Conservation (phyloP, 192 early-diverging fungal species). For the Phycomyces blakesleeanus region DNA sequence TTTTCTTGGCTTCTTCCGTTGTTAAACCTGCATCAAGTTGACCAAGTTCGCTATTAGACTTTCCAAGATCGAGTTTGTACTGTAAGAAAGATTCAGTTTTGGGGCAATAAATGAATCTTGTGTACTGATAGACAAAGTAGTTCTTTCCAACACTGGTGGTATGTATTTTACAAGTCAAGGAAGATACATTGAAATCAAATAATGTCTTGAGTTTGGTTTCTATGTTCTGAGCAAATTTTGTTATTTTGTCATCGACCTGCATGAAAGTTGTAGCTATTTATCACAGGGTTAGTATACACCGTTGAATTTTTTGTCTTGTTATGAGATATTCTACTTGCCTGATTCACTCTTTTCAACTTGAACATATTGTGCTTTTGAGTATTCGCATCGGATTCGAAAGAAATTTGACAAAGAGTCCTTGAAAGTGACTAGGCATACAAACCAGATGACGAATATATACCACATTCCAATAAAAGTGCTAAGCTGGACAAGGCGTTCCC, state of each 20-base stretch:
- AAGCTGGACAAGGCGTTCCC: slow-evolving; percentile 32
- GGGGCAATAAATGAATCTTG: slow-evolving; percentile 66
- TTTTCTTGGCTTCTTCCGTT: slow-evolving; percentile 43
- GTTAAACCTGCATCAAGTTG: slow-evolving; percentile 44
- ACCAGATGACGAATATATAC: slow-evolving; percentile 45
- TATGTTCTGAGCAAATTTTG: slow-evolving; percentile 22
- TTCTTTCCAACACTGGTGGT: slow-evolving; percentile 44
- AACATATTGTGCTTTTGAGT: slow-evolving; percentile 37
- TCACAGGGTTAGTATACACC: not conserved
- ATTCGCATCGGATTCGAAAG: slow-evolving; percentile 47
- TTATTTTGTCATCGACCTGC: slow-evolving; percentile 31
- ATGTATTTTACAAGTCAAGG: slow-evolving; percentile 41
- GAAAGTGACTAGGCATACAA: slow-evolving; percentile 38
- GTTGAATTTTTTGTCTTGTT: not conserved
- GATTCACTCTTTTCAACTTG: slow-evolving; percentile 43
- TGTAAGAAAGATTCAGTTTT: slow-evolving; percentile 53
- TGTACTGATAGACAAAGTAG: slow-evolving; percentile 71
- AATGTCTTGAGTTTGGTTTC: slow-evolving; percentile 19
- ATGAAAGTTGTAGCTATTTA: slow-evolving; percentile 32
- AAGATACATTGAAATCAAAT: slow-evolving; percentile 38
- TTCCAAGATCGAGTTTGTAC: slow-evolving; percentile 52
- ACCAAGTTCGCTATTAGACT: slow-evolving; percentile 39
- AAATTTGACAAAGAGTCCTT: slow-evolving; percentile 46
- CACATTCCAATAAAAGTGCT: slow-evolving; percentile 50
- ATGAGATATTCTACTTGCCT: slow-evolving; percentile 5